Conservation (phyloP, 371 early-diverging fungal genomes). For the Mucor sp. region DNA sequence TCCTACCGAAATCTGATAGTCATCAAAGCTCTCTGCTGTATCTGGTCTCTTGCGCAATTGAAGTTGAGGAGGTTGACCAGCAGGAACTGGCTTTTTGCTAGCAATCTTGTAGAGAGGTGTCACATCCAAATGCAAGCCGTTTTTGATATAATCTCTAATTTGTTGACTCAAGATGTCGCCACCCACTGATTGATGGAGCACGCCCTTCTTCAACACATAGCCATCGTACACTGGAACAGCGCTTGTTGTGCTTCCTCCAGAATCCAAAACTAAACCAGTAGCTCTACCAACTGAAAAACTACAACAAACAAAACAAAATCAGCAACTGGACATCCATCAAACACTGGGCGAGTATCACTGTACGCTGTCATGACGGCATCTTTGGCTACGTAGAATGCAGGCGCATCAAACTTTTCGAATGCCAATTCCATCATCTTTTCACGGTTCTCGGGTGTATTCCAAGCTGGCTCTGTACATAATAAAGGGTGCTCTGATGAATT, state of each 20-base stretch:
- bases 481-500: conserved; percentile 85
- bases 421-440: conserved; percentile 90
- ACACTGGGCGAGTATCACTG: conserved; percentile 13
- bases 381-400: conserved; percentile 92
- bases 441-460: conserved; percentile 80
- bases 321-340: background rate
- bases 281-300: conserved; percentile 90
- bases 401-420: conserved; percentile 90
- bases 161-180: conserved; percentile 85
- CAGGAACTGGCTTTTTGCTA: conserved; percentile 73
- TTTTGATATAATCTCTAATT: conserved; percentile 66
- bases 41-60: conserved; percentile 56
- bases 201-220: conserved; percentile 89
- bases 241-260: conserved; percentile 85
- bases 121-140: conserved; percentile 61
- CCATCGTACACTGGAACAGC: conserved; percentile 96
- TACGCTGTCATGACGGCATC: conserved; percentile 92
- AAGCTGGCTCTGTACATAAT: conserved; percentile 88
- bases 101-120: conserved; percentile 86
- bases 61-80: conserved; percentile 66
- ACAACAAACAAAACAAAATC: background rate
- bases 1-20: conserved; percentile 65
- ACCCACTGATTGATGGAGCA: conserved; percentile 76
- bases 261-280: conserved; percentile 91
- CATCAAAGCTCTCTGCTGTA: conserved; percentile 69